Base-by-base conservation (phyloP, 768 basidiomycete genomes). In the Kwoniella heveanensis region DNA sequence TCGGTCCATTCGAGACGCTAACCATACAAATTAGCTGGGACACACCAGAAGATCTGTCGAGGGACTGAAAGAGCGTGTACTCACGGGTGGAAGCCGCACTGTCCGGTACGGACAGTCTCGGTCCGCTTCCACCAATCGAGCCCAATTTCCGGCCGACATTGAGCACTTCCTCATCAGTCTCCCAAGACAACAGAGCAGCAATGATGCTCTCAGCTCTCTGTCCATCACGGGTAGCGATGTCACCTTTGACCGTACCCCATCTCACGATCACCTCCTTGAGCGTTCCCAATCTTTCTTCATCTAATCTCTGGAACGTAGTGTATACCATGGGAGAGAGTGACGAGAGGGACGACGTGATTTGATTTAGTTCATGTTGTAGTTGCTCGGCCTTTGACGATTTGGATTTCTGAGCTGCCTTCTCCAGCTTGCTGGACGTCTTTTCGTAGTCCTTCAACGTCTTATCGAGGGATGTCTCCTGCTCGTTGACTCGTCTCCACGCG, bases 381-480 rank as follows among this genome's bases (percentile, higher is more conserved):
- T 60, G 60, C 30, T 75, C 67, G 22, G 76, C 63, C 54, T 79
- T 79, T 30, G 66, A 53, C 1, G 71, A 71, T 51, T 75, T 76
- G 15, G 73, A 62, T 52, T 76, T 76, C 2, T 60, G 51, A 30
- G 65, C 44, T 5, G 77, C 78, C 59, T 81, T 81, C 12, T 76
- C 71, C 4, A 77, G 69, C 57, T 79, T 78, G 8, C 67, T 52
- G 10, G 77, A 65, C 21, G 70, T 68, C 50, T 74, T 76, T 22
- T 81, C 80, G 48, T 76, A 77, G 26, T 75, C 68, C 58, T 80
- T 81, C 24, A 81, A 53, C 0, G 72, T 78, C 59, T 74, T 77
- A 19, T 79, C 79, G 52, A 79, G 69, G 13, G 73, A 76, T 15
- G 61, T 26, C 29, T 80, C 77, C 47, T 75, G 69, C 19, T 71